Evolutionary conservation across 2,329 filamentous ascomycete genomes (phyloP).

Genomic region (Pseudocercospora crystallina): DNA sequence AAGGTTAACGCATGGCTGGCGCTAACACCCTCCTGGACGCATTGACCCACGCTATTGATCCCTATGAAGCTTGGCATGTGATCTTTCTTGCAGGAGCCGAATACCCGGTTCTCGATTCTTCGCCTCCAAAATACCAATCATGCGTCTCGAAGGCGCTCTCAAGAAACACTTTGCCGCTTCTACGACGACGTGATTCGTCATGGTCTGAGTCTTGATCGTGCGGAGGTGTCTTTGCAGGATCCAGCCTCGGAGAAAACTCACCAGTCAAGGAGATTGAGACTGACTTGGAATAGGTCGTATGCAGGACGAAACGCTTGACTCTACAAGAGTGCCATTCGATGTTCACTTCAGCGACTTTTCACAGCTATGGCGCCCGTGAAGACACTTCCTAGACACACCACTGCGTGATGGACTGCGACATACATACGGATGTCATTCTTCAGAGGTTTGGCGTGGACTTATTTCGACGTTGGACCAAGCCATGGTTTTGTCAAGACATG

Average conservation of each 20-base stretch:
- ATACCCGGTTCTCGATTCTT: slow-evolving; percentile 5
- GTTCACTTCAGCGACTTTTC: background rate
- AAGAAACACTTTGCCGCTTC: background rate
- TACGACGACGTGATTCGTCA: background rate
- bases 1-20: background rate
- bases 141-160: background rate
- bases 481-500: slow-evolving; percentile 5
- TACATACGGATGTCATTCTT: background rate
- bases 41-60: background rate
- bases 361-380: no score
- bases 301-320: no score
- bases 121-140: background rate
- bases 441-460: no score
- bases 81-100: background rate
- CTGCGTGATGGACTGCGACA: background rate
- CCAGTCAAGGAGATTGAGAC: no score
- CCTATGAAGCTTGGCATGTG: slow-evolving; percentile 4
- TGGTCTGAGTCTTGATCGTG: background rate
- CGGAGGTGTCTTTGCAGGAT: background rate
- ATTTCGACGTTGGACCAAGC: slow-evolving; percentile 2
- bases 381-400: background rate
- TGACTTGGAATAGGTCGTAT: no score
- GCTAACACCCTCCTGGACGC: background rate
- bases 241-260: background rate
- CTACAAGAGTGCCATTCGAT: background rate